Base-by-base conservation (phyloP, 257 asterid species). In the Nicotiana sylvestris region DNA sequence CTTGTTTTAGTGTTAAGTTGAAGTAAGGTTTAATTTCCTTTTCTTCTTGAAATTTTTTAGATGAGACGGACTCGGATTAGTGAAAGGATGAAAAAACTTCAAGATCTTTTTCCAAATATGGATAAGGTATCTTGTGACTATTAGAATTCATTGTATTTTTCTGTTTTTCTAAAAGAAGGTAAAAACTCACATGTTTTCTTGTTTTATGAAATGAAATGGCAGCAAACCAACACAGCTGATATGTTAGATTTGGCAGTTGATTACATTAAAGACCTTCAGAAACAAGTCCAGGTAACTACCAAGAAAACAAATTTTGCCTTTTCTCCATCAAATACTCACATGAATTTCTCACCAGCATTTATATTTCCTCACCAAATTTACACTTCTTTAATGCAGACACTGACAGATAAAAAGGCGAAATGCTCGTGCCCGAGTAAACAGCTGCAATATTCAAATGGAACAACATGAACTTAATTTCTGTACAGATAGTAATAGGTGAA, bases 181-280 rank as follows among this genome's bases (percentile, higher is more conserved):
- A 25, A n/a, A 61, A 53, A 16, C n/a, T 81, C 46, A 81, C 70
- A 25, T n/a, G 35, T 77, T 66, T 49, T 18, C 7, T 81, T 5
- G 62, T 53, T 25, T 58, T 68, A 39, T 72, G 69, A 12, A 60
- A 84, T 80, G 82, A 33, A 33, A 33, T 33, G 35, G 84, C 92
- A 94, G 97, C 98, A 94, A 93, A 86, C 97, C 25, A 94, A 90
- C 94, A 93, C 97, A 35, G 97, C 98, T 51, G 94, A 94, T 82
- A 94, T 94, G 98, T 61, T 94, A 88, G 98, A 94, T 81, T 83
- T 91, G 93, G 98, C 97, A 72, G 94, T 93, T 89, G 93, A 93
- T 78, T 88, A 87, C 93, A 94, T 94, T 85, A 94, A 93, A 92
- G 94, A 86, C 87, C 97, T 94, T 83, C 97, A 94, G 83, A 87